Percentiles rank a stretch among this genome's conserved stretches.
These are phyloP conservation scores for Haplosporangium gracile DNA, from an alignment of 192 early-diverging fungal genomes.

Conservation along the genomic window DNA sequence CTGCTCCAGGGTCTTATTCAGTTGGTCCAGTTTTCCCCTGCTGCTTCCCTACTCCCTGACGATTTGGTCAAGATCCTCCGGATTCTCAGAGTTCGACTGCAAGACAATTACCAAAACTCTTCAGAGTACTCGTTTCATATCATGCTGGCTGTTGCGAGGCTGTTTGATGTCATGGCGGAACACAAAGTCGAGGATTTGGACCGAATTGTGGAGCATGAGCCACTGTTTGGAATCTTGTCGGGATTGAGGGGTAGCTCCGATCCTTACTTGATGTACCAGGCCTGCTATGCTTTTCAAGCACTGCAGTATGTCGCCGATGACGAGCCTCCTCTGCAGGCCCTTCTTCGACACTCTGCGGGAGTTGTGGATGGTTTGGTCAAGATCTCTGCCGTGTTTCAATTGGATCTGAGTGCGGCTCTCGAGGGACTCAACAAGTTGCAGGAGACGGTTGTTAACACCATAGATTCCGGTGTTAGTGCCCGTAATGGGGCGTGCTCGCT, in stretches of 20 bases:
- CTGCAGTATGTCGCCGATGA: not conserved
- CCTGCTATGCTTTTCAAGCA: not conserved
- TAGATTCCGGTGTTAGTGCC: not conserved
- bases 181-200: not conserved
- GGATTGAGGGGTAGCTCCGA: not conserved
- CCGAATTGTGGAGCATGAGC: not conserved
- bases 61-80: not conserved
- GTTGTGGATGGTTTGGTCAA: not conserved
- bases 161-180: not conserved
- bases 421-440: not conserved
- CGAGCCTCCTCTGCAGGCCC: not conserved
- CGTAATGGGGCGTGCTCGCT: not conserved
- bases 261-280: not conserved
- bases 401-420: not conserved
- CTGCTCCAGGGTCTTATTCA: slow-evolving; percentile 2
- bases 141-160: not conserved
- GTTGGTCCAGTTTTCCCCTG: slow-evolving; percentile 5
- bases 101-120: not conserved
- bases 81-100: not conserved
- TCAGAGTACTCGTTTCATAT: not conserved
- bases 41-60: not conserved
- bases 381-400: not conserved
- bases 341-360: not conserved
- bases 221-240: not conserved
- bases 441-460: not conserved